Conservation (phyloP, 345 rosid species). For the Eucalyptus caleyi region DNA sequence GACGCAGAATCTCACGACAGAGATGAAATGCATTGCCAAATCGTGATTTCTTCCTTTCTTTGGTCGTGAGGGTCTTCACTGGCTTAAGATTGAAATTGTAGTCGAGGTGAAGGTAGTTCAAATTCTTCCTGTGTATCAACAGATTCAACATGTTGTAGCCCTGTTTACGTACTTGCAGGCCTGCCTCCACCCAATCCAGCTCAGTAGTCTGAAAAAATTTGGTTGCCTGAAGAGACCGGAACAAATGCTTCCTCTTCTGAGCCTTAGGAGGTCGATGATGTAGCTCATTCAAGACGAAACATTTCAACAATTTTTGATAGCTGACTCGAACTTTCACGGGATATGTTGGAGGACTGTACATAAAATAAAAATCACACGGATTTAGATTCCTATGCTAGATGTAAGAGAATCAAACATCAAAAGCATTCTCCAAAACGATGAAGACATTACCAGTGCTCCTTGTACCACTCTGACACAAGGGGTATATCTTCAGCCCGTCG, state of each 20-base stretch:
- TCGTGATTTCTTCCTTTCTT: slow-evolving; percentile 93
- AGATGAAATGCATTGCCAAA: slow-evolving; percentile 99
- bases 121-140: slow-evolving; percentile 87
- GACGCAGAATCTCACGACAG: slow-evolving; percentile 89
- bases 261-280: slow-evolving; percentile 99
- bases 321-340: slow-evolving; percentile 98
- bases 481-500: slow-evolving; percentile 97
- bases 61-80: slow-evolving; percentile 95
- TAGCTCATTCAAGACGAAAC: slow-evolving; percentile 93
- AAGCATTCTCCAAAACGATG: background rate
- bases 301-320: slow-evolving; percentile 90
- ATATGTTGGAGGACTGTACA: slow-evolving; percentile 85
- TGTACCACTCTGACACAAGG: slow-evolving; percentile 97
- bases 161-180: slow-evolving; percentile 98
- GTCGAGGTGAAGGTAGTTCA: slow-evolving; percentile 92
- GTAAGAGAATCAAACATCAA: background rate
- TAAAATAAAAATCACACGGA: background rate
- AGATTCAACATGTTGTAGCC: slow-evolving; percentile 98
- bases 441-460: slow-evolving; percentile 78
- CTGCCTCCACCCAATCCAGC: slow-evolving; percentile 99
- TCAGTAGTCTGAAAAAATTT: slow-evolving; percentile 98
- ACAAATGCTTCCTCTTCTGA: slow-evolving; percentile 96
- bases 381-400: background rate
- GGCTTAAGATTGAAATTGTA: slow-evolving; percentile 97
- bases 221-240: slow-evolving; percentile 92